Percentiles rank a stretch among this genome's conserved stretches.
phyloP scores from a whole-genome alignment of 1,139 yeast genomes.

The Candida labiduridarum region DNA sequence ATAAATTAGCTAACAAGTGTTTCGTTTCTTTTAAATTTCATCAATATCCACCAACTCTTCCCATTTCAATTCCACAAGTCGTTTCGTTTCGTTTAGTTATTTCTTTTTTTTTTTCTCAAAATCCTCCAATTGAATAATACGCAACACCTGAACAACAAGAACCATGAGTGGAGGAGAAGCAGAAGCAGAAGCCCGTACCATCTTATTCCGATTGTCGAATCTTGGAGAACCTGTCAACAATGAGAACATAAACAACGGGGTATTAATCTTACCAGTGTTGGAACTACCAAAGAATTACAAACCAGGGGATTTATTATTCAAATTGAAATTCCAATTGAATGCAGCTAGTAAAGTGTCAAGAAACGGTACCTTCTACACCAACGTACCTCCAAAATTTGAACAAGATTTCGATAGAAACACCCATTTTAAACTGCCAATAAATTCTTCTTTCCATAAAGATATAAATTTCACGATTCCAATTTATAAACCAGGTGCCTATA shows the following conservation, averaged over 20 bases:
- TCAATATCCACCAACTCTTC: too few species aligned
- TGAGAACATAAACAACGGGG: slow-evolving; percentile 54
- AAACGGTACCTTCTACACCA: slow-evolving; percentile 72
- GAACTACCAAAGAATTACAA: slow-evolving; percentile 44
- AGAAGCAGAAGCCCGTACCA: slow-evolving; percentile 12
- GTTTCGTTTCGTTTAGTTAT: background rate
- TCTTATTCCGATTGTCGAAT: slow-evolving; percentile 55
- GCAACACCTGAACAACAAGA: background rate
- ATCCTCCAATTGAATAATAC: background rate
- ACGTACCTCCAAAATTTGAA: slow-evolving; percentile 56
- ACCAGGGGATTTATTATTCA: slow-evolving; percentile 50
- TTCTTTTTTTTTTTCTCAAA: background rate
- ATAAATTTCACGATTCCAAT: slow-evolving; percentile 61
- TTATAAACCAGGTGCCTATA: slow-evolving; percentile 76
- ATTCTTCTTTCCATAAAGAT: slow-evolving; percentile 60
- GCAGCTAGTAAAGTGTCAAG: slow-evolving; percentile 76
- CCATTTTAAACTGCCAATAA: slow-evolving; percentile 51
- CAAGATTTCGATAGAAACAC: slow-evolving; percentile 56
- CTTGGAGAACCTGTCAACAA: slow-evolving; percentile 59
- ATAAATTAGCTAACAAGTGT: too few species aligned
- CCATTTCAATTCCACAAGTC: too few species aligned
- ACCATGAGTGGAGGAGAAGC: background rate
- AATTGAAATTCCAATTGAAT: slow-evolving; percentile 63
- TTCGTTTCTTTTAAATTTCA: too few species aligned
- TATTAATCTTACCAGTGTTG: slow-evolving; percentile 62